Conservation (phyloP, 306 rosid species). For the Lathyrus tuberosus region DNA sequence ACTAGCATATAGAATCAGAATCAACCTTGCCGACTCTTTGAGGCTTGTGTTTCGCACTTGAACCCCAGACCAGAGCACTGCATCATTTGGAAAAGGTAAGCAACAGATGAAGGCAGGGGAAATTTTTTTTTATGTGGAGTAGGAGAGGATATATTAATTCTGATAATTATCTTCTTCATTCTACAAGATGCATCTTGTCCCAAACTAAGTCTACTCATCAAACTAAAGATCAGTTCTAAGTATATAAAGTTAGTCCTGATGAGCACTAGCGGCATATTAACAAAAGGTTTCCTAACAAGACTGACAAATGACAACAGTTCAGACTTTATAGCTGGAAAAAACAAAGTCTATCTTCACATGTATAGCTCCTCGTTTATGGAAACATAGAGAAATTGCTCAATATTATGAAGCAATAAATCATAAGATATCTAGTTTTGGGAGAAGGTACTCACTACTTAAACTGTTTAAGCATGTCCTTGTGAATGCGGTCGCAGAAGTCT, state of each 20-base stretch:
- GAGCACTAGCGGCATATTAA: neutral
- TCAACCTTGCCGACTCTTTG: conserved; percentile 95
- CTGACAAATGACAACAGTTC: neutral
- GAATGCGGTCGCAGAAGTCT: conserved; percentile 89
- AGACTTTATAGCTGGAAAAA: neutral
- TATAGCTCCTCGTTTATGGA: neutral
- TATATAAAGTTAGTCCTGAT: neutral
- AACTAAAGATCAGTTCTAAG: neutral
- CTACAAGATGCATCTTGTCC: neutral
- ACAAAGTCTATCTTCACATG: neutral
- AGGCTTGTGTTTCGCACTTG: conserved; percentile 95
- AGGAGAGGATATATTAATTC: conserved; percentile 5
- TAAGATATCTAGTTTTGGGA: conserved; percentile 14
- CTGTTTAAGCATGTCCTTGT: conserved; percentile 93
- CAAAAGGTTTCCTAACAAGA: neutral
- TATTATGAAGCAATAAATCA: conserved; percentile 30
- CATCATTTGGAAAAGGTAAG: conserved; percentile 38
- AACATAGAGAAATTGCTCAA: neutral
- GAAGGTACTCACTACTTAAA: conserved; percentile 79
- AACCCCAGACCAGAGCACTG: conserved; percentile 99
- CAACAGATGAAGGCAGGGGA: conserved; percentile 1
- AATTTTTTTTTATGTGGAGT: neutral
- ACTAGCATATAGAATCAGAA: conserved; percentile 32
- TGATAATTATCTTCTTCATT: neutral
- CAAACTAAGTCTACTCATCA: neutral